Evolutionary conservation across 2,329 filamentous ascomycete species (phyloP), one percentile per base, ranked within the genome.

Genomic region (Alternaria incomplexa): DNA sequence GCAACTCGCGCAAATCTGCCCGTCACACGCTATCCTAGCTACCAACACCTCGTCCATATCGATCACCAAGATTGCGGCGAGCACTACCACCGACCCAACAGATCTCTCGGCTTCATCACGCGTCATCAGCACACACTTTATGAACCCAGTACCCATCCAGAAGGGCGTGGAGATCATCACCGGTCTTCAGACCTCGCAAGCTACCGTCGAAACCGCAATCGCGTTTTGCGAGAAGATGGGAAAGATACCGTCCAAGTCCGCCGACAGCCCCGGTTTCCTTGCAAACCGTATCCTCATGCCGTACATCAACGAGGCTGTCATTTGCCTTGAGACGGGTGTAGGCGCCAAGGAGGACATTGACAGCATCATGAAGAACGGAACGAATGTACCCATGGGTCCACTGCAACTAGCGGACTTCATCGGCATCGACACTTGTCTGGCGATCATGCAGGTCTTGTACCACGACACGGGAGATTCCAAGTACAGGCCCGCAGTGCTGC

Each of bases 21-120:
- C 93, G 11, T 84, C 90, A 56, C 93, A 98, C 77, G 89, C 96
- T 62, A 92, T 99, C 73, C 88, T 99, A 36, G 95, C 96, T 6
- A 99, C 96, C 66, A 99, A 99, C 84, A 99, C 96, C 7, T 97
- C 93, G n/a, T 97, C 93, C 65, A 99, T 99, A 78, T 95, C 93
- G 64, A 97, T 99, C 80, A 99, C 96, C 46, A 91, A 91, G 77
- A 97, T 99, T 74, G 96, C 96, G 20, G 94, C 96, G 4, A 89
- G 94, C 10, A 95, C 95, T 1, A 91, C 89, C 25, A 85, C 85
- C 59, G 89, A 97, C 76, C 91, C 93, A 1, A 95, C 84, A 17
- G 92, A 97, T 75, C 89, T 92, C 23, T 90, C 90, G 46, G 91
- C 90, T 44, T 91, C 93, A 46, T 95, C 93, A 6, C 91, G 96